Conservation (phyloP, 2,329 filamentous ascomycete species). For the Paecilomyces variotii region DNA sequence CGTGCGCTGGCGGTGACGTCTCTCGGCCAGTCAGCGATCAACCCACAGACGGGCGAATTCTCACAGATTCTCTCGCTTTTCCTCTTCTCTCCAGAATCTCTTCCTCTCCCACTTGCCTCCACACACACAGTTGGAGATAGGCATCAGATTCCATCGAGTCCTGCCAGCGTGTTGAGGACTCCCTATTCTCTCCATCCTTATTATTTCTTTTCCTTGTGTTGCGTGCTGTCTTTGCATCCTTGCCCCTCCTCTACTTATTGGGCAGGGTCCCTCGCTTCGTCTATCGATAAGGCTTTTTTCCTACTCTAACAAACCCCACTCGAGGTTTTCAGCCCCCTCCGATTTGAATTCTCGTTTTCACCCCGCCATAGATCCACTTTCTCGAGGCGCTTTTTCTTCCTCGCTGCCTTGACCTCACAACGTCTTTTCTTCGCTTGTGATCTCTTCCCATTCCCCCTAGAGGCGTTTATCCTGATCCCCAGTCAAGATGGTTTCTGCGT, state of each 20-base stretch:
- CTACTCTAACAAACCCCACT: slow-evolving; percentile 13
- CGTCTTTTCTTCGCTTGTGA: slow-evolving; percentile 22
- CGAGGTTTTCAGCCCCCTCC: slow-evolving; percentile 20
- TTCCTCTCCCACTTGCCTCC: slow-evolving; percentile 20
- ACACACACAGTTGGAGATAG: slow-evolving; percentile 1
- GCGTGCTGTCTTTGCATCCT: slow-evolving; percentile 5
- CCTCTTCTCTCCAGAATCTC: slow-evolving; percentile 21
- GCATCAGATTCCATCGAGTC: background rate
- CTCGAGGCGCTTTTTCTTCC: slow-evolving; percentile 11
- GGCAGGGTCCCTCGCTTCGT: slow-evolving; percentile 2
- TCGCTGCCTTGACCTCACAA: background rate
- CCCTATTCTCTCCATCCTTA: slow-evolving; percentile 7
- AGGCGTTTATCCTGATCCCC: slow-evolving; percentile 9
- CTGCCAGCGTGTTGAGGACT: background rate
- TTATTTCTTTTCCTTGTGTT: slow-evolving; percentile 2
- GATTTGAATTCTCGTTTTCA: slow-evolving; percentile 11
- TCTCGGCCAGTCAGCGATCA: slow-evolving; percentile 4
- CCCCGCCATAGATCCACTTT: slow-evolving; percentile 26
- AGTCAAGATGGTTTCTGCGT: slow-evolving; percentile 56
- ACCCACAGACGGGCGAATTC: slow-evolving; percentile 7
- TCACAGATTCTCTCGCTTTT: background rate
- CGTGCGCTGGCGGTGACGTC: slow-evolving; percentile 5
- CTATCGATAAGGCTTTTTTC: slow-evolving; percentile 36
- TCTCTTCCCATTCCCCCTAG: slow-evolving; percentile 15
- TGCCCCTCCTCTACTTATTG: background rate